Evolutionary conservation across 2,329 filamentous ascomycete genomes (phyloP).

Genomic region (Fonsecaea erecta): DNA sequence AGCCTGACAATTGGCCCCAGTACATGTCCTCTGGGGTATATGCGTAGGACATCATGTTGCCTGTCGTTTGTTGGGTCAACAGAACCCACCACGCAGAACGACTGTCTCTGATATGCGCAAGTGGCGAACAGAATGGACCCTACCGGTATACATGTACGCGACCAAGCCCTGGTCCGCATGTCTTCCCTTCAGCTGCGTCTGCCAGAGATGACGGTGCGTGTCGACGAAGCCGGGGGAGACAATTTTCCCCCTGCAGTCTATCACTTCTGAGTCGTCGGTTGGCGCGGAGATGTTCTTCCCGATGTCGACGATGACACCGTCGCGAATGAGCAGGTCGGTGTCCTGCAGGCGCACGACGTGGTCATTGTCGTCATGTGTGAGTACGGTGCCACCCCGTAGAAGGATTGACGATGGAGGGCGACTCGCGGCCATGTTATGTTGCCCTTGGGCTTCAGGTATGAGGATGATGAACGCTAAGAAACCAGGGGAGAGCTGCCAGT

Average conservation of each 20-base stretch:
- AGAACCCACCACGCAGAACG: background rate
- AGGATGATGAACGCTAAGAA: no score
- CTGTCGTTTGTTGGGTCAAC: conserved; percentile 33
- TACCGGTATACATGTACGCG: conserved; percentile 49
- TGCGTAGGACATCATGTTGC: conserved; percentile 46
- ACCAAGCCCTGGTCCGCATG: conserved; percentile 48
- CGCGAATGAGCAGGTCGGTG: conserved; percentile 30
- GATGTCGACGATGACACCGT: conserved; percentile 23
- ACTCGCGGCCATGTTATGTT: background rate
- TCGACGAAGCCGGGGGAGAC: conserved; percentile 42
- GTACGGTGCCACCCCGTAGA: conserved; percentile 30
- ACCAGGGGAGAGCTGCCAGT: background rate
- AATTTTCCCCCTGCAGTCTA: conserved; percentile 46
- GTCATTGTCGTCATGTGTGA: conserved; percentile 27
- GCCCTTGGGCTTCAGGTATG: background rate
- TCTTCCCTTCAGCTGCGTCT: conserved; percentile 47
- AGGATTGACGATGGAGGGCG: conserved; percentile 18
- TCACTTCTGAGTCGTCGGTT: conserved; percentile 37
- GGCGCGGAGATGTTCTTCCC: conserved; percentile 13
- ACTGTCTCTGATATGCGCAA: background rate
- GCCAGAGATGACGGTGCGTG: conserved; percentile 51
- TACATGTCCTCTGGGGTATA: conserved; percentile 50
- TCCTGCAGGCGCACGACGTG: conserved; percentile 23
- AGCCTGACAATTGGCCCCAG: conserved; percentile 43
- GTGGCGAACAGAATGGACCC: background rate